These are phyloP conservation scores for Umbelopsis sp. DNA, from an alignment of 192 early-diverging fungal species.

Conservation along the genomic window DNA sequence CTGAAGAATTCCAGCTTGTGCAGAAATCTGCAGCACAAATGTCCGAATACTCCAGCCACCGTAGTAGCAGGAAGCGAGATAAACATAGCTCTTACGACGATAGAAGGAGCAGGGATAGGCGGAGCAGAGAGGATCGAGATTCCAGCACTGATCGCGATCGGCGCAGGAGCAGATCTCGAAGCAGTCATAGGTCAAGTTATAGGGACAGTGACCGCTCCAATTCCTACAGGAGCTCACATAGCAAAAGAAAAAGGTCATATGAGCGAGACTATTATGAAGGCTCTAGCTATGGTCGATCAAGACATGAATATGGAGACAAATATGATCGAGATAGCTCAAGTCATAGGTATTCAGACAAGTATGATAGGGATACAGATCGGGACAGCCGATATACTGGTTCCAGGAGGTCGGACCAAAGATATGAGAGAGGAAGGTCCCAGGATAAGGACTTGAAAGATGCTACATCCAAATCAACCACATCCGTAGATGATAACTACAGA, in stretches of 20 bases:
- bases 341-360: too few species aligned
- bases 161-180: constrained; percentile 9
- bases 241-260: constrained; percentile 13
- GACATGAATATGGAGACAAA: constrained; percentile 41
- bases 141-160: constrained; percentile 5
- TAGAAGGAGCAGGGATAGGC: background rate
- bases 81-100: constrained; percentile 13
- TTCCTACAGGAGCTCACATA: constrained; percentile 8
- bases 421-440: constrained; percentile 35
- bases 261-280: constrained; percentile 8
- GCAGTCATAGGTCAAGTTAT: background rate
- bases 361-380: constrained; percentile 36
- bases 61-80: constrained; percentile 18
- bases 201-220: background rate
- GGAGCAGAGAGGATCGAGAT: constrained; percentile 16
- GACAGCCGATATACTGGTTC: constrained; percentile 38
- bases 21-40: constrained; percentile 15
- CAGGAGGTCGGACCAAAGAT: constrained; percentile 28
- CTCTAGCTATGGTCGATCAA: constrained; percentile 28
- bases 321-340: constrained; percentile 37
- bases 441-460: constrained; percentile 32
- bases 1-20: background rate
- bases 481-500: background rate
- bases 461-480: background rate
- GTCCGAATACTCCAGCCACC: constrained; percentile 17